Evolutionary conservation across 441 rosid species (phyloP), one percentile per base, ranked within the genome.

Genomic region (Bruguiera hainesii): DNA sequence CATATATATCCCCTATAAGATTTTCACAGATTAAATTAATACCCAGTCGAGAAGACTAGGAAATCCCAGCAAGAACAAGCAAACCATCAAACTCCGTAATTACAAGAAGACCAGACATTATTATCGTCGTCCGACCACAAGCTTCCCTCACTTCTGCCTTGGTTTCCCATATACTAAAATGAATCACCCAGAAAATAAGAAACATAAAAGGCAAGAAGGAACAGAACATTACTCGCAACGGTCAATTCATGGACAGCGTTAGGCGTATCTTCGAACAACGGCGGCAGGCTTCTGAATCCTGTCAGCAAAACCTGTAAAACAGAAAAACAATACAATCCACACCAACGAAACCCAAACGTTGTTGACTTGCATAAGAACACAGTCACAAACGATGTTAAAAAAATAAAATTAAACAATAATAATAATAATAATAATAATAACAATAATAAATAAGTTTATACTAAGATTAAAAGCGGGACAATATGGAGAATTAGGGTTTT

Each of bases 211-310:
- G 64, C 53, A 58, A 66, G 1, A 5, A 42, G 63, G 70, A 15
- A 56, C 39, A 61, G 56, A 62, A 28, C 39, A 61, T 73, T 87
- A 94, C 99, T 89, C 46, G 97, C 99, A 77, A 90, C 64, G 0
- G 84, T 82, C 80, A 94, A 76, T 64, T 94, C 98, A 48, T 73
- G 79, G 69, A 76, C 70, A 5, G 96, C 88, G 62, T 83, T 77
- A 16, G 94, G 91, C 0, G 96, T 86, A 60, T 68, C 76, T 75
- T 91, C 90, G 59, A 91, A 91, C 84, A 94, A 81, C 1, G 99
- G 96, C 5, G 99, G 97, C 61, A 94, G 86, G 79, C 98, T 90
- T 39, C 71, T 77, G 77, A 89, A 91, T n/a, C 80, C 87, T 2
- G 96, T 94, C 59, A 94, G 80, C 82, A 83, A 64, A 61, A 91